Evolutionary conservation across 805 yeast genomes (phyloP).

Genomic region (Kluyveromyces starmeri): DNA sequence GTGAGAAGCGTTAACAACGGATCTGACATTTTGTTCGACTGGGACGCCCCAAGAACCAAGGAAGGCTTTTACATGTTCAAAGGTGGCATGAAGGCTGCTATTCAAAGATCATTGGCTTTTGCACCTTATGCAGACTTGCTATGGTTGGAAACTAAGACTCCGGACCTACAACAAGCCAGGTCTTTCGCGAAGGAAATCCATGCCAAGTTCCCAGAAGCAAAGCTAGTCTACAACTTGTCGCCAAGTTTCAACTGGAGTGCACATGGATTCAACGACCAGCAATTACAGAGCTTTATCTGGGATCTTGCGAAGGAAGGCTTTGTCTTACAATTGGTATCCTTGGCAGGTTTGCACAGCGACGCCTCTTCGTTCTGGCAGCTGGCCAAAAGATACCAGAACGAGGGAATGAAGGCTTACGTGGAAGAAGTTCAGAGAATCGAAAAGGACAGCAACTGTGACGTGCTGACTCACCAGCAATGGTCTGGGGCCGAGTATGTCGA

Average conservation of each 20-base stretch:
- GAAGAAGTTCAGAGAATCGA: slow-evolving; percentile 42
- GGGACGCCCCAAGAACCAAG: slow-evolving; percentile 52
- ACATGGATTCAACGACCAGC: slow-evolving; percentile 42
- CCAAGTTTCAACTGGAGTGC: slow-evolving; percentile 56
- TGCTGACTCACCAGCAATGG: slow-evolving; percentile 55
- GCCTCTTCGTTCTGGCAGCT: slow-evolving; percentile 45
- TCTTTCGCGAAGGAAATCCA: slow-evolving; percentile 40
- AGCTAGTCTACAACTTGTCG: slow-evolving; percentile 51
- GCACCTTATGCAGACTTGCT: slow-evolving; percentile 53
- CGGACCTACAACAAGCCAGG: slow-evolving; percentile 43
- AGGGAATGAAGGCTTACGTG: slow-evolving; percentile 56
- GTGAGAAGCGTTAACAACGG: slow-evolving; percentile 26
- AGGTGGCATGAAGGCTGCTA: slow-evolving; percentile 44
- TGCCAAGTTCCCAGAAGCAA: slow-evolving; percentile 39
- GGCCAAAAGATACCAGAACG: slow-evolving; percentile 37
- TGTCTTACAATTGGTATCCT: slow-evolving; percentile 48
- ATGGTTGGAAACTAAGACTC: slow-evolving; percentile 57
- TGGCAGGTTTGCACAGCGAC: slow-evolving; percentile 50
- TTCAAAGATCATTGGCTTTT: slow-evolving; percentile 43
- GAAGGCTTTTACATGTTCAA: slow-evolving; percentile 47
- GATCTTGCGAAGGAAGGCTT: slow-evolving; percentile 50
- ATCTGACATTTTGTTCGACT: slow-evolving; percentile 37
- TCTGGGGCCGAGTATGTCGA: slow-evolving; percentile 52
- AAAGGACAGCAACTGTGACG: slow-evolving; percentile 38
- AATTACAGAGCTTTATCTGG: slow-evolving; percentile 41